phyloP scores from a whole-genome alignment of 2,329 filamentous ascomycete species.

The Scytalidium sp. region DNA sequence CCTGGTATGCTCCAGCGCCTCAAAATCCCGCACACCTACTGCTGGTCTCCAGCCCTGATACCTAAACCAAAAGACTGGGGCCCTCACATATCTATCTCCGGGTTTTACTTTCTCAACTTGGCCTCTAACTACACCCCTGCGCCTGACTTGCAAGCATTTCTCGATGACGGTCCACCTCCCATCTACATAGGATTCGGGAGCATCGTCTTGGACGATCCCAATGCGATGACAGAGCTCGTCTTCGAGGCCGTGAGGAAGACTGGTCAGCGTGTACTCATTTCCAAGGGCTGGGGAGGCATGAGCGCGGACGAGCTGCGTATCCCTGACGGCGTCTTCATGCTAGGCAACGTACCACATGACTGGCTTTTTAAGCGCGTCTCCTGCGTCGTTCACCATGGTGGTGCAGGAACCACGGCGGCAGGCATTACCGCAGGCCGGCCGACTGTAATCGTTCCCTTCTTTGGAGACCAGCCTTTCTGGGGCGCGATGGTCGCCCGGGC shows the following conservation, averaged over 20 bases:
- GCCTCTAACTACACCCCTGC: constrained; percentile 59
- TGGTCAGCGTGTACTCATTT: constrained; percentile 66
- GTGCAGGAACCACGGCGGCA: constrained; percentile 70
- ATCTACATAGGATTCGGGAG: constrained; percentile 64
- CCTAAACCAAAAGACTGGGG: not conserved
- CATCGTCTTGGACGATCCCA: constrained; percentile 68
- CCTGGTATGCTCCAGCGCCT: constrained; percentile 73
- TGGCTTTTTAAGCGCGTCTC: constrained; percentile 66
- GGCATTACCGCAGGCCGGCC: constrained; percentile 66
- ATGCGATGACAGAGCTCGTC: constrained; percentile 64
- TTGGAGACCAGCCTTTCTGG: constrained; percentile 78
- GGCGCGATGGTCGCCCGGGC: constrained; percentile 68
- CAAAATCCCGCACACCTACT: constrained; percentile 48
- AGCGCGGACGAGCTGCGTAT: constrained; percentile 55
- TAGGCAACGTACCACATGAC: constrained; percentile 70
- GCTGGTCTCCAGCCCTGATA: constrained; percentile 35
- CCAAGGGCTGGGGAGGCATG: constrained; percentile 70
- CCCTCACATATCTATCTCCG: constrained; percentile 33
- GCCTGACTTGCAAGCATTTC: constrained; percentile 47
- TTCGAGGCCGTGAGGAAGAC: constrained; percentile 61
- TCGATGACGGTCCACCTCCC: constrained; percentile 38
- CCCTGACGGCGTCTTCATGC: constrained; percentile 63
- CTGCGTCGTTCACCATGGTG: constrained; percentile 67
- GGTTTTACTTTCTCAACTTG: constrained; percentile 72
- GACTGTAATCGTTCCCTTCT: constrained; percentile 73